phyloP scores from a whole-genome alignment of 257 asterid genomes.

The Solanum piurae region DNA sequence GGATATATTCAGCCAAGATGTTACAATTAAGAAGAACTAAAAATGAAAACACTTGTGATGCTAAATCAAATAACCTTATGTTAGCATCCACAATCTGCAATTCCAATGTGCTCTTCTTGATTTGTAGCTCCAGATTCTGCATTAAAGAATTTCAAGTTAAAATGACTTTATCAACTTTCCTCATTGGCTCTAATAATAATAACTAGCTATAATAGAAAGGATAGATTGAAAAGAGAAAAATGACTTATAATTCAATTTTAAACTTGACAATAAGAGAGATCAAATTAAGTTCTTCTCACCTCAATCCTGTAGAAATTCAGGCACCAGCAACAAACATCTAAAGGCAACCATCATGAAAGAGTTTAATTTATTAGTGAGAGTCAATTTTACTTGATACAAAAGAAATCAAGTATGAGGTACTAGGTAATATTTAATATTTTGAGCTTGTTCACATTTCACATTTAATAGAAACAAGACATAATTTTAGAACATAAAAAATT shows the following conservation, averaged over 20 bases:
- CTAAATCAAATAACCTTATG: slow-evolving; percentile 24
- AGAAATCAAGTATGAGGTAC: not conserved
- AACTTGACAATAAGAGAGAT: too few species aligned
- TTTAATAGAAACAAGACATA: too few species aligned
- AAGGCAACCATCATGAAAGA: not conserved
- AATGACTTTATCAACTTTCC: not conserved
- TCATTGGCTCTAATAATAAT: not conserved
- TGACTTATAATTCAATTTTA: too few species aligned
- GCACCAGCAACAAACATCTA: not conserved
- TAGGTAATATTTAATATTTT: not conserved
- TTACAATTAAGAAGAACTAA: not conserved
- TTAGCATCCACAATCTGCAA: slow-evolving; percentile 31
- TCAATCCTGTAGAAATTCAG: not conserved
- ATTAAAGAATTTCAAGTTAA: not conserved
- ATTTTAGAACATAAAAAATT: too few species aligned
- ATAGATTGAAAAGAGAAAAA: too few species aligned
- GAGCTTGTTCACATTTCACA: not conserved
- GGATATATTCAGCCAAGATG: not conserved
- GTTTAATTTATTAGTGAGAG: not conserved
- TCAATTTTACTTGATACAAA: not conserved
- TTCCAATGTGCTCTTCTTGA: slow-evolving; percentile 29
- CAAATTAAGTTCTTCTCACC: too few species aligned
- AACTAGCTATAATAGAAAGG: not conserved
- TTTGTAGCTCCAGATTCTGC: slow-evolving; percentile 46
- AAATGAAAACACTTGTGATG: not conserved